Percentiles rank a stretch among this genome's conserved stretches.
These are phyloP conservation scores for Monosporozyma solicola DNA, from an alignment of 805 yeast genomes.

Conservation along the genomic window DNA sequence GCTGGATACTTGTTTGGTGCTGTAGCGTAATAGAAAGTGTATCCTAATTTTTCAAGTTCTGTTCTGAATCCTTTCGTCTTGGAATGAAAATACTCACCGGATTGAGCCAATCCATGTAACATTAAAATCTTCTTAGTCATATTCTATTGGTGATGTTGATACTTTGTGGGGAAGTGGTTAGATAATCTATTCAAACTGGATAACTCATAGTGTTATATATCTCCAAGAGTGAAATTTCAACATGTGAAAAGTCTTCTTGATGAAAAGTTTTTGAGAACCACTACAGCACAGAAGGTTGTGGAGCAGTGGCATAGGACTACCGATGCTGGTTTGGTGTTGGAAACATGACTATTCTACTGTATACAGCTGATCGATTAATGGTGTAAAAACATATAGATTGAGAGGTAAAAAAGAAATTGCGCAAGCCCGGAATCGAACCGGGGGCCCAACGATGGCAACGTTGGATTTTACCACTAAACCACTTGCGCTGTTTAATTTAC, in stretches of 20 bases:
- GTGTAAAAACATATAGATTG: not conserved
- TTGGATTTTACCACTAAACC: constrained; percentile 2
- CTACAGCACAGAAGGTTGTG: too few species aligned
- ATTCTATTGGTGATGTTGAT: not conserved
- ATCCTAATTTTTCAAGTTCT: constrained; percentile 47
- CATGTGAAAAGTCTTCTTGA: not conserved
- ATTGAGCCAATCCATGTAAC: constrained; percentile 86
- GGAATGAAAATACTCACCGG: constrained; percentile 66
- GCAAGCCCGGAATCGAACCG: constrained; percentile 2
- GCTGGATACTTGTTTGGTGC: constrained; percentile 62
- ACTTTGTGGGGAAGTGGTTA: not conserved
- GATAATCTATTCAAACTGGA: too few species aligned
- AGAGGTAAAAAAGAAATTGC: not conserved
- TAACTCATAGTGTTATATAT: not conserved
- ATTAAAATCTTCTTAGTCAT: constrained; percentile 51
- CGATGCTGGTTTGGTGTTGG: too few species aligned
- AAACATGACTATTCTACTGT: too few species aligned
- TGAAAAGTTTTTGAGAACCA: too few species aligned
- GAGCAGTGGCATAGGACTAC: too few species aligned
- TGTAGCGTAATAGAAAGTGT: constrained; percentile 62
- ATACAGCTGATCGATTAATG: too few species aligned
- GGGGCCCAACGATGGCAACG: constrained; percentile 2
- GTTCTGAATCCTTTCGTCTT: constrained; percentile 83
- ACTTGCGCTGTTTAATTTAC: not conserved
- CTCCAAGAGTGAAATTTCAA: not conserved